Evolutionary conservation across 768 basidiomycete genomes (phyloP).

Genomic region (Kwoniella sp.): DNA sequence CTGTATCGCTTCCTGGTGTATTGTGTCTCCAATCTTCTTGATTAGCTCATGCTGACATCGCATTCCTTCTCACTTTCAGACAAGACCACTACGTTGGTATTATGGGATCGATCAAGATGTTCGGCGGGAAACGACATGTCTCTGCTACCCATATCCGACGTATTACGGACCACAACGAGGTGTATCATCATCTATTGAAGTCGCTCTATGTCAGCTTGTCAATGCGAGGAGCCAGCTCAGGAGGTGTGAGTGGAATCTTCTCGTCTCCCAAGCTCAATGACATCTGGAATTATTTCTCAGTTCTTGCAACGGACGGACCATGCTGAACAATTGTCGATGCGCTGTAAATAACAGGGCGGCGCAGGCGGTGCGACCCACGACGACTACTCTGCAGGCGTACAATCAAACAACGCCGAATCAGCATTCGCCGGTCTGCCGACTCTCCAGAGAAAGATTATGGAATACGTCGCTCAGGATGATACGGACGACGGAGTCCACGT

Average conservation of each 20-base stretch:
- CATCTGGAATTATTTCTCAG: not conserved
- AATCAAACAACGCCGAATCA: slow-evolving; percentile 26
- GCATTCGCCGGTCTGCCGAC: slow-evolving; percentile 64
- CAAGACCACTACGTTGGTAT: slow-evolving; percentile 78
- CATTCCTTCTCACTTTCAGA: slow-evolving; percentile 58
- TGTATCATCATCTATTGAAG: slow-evolving; percentile 80
- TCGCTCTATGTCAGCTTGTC: slow-evolving; percentile 69
- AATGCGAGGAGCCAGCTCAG: slow-evolving; percentile 65
- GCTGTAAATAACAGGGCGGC: slow-evolving; percentile 14
- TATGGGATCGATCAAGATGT: slow-evolving; percentile 77
- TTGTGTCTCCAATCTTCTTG: not conserved
- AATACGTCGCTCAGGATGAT: slow-evolving; percentile 64
- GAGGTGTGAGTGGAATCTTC: slow-evolving; percentile 24
- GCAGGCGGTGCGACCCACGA: slow-evolving; percentile 13
- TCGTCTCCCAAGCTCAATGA: slow-evolving; percentile 5
- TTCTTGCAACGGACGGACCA: no score
- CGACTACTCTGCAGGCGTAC: slow-evolving; percentile 23
- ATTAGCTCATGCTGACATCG: slow-evolving; percentile 4
- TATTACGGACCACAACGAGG: slow-evolving; percentile 71
- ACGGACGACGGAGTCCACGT: slow-evolving; percentile 73
- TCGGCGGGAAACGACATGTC: slow-evolving; percentile 78
- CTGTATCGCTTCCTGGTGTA: no score
- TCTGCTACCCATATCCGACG: slow-evolving; percentile 74
- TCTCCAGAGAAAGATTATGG: slow-evolving; percentile 68
- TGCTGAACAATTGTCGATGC: not conserved